Percentiles rank a stretch among this genome's conserved stretches.
Conservation (phyloP, 352 stramenopile species). For the Phytophthora pluvialis region DNA sequence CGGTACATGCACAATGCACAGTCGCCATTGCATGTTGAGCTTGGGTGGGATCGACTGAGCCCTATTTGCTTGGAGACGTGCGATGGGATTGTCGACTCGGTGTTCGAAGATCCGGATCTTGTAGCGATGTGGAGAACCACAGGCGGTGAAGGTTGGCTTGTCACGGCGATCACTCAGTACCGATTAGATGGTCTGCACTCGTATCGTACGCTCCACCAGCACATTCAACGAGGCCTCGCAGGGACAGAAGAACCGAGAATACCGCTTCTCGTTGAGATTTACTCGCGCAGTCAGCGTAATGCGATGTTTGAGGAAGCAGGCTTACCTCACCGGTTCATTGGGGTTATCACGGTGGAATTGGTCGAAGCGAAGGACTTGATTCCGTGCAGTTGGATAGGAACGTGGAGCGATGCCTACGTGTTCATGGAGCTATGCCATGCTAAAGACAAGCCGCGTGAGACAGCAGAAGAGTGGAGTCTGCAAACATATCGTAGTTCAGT, state of each 20-base stretch:
- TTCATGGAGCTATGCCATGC: conserved; percentile 68
- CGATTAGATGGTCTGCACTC: conserved; percentile 74
- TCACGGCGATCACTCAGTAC: conserved; percentile 83
- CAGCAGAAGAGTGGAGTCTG: conserved; percentile 73
- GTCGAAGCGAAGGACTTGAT: conserved; percentile 78
- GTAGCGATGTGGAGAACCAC: conserved; percentile 77
- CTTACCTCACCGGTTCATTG: conserved; percentile 78
- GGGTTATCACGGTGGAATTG: conserved; percentile 69
- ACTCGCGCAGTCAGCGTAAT: conserved; percentile 79
- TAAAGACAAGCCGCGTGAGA: conserved; percentile 38
- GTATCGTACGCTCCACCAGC: conserved; percentile 46
- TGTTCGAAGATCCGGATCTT: conserved; percentile 70
- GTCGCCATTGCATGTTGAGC: conserved; percentile 61
- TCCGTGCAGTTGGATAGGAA: conserved; percentile 66
- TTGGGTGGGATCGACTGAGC: conserved; percentile 79
- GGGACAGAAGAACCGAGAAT: conserved; percentile 49
- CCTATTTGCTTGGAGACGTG: conserved; percentile 68
- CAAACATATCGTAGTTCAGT: conserved; percentile 76
- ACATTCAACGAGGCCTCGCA: conserved; percentile 45
- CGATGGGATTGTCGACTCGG: conserved; percentile 62
- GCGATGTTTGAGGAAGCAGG: conserved; percentile 80
- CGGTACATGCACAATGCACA: conserved; percentile 67
- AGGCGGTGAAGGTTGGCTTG: conserved; percentile 79
- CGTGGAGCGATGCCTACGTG: conserved; percentile 80
- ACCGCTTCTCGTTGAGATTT: conserved; percentile 68